Evolutionary conservation across 2,329 filamentous ascomycete species (phyloP), one percentile per base, ranked within the genome.

Genomic region (Phyllosticta citriasiana): DNA sequence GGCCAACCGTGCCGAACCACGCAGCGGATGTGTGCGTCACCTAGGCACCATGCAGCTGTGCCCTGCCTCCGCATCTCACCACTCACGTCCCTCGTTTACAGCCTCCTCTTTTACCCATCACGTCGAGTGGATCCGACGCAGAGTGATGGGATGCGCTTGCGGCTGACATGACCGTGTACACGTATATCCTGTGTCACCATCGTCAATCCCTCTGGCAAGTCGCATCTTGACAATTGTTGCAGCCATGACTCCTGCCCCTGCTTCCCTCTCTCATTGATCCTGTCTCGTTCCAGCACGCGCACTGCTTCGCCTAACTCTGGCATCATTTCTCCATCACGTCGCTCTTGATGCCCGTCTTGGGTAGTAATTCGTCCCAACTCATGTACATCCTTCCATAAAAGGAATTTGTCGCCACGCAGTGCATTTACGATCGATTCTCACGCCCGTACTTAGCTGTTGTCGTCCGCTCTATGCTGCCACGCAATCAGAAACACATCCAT

Each of bases 401-500:
- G 55, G 55, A 24, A 62, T 24, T 53, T 50, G 35, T 54, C 30
- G 59, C 50, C 59, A 50, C 55, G 50, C 55, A 4, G 50, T 50
- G 47, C 55, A 27, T 50, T 14, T 9, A 14, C 51, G 26, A 30
- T 14, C 59, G 22, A 24, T 50, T 54, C 51, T 57, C 25, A 24
- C 51, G 8, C n/a, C 35, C 35, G 50, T 62, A 58, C 55, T 53
- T 51, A 62, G 60, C 33, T 35, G 47, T 57, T 50, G 55, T 57
- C 33, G 55, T 62, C 60, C 57, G 60, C 61, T 62, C 61, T 59
- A 62, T 62, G 67, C 70, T 72, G 71, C 73, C 70, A 73, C 72
- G 71, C 70, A 71, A 71, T 69, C 71, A 71, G 63, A n/a, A 47
- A n/a, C n/a, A 1, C 40, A 47, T 47, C 14, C 14, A n/a, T n/a